Conservation (phyloP, 805 yeast species). For the Huiozyma naganishii region DNA sequence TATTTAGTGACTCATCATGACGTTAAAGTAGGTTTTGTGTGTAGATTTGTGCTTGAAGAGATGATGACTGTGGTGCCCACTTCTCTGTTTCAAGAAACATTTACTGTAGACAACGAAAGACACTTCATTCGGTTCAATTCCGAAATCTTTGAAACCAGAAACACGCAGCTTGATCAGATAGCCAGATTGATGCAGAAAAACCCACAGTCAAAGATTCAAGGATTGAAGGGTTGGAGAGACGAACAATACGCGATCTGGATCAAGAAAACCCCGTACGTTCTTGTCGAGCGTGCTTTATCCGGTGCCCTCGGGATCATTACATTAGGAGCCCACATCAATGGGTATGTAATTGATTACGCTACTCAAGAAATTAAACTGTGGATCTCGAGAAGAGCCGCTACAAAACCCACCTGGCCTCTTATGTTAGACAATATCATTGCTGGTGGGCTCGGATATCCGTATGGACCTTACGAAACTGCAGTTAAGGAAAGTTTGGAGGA, state of each 20-base stretch:
- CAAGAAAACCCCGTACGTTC: conserved; percentile 44
- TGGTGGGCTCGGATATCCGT: conserved; percentile 84
- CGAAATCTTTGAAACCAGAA: conserved; percentile 23
- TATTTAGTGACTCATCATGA: conserved; percentile 30
- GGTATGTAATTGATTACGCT: conserved; percentile 46
- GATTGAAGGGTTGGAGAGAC: conserved; percentile 68
- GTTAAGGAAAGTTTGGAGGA: conserved; percentile 85
- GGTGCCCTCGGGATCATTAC: conserved; percentile 77
- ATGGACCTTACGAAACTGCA: conserved; percentile 63
- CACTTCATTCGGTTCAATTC: conserved; percentile 25
- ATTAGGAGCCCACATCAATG: conserved; percentile 83
- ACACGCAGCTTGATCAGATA: conserved; percentile 33
- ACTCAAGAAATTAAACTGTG: conserved; percentile 47
- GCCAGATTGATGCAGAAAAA: conserved; percentile 34
- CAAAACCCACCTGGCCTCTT: conserved; percentile 82
- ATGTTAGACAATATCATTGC: conserved; percentile 91
- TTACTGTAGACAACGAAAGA: conserved; percentile 22
- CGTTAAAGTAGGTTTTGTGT: conserved; percentile 30
- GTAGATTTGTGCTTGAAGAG: conserved; percentile 27
- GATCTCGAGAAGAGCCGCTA: conserved; percentile 72
- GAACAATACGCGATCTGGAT: conserved; percentile 70
- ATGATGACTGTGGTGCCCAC: conserved; percentile 14
- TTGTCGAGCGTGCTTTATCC: conserved; percentile 72
- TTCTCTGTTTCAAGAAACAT: conserved; percentile 9
- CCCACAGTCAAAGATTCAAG: conserved; percentile 16